These are phyloP conservation scores for Rhodotorula toruloides DNA, from an alignment of 768 basidiomycete genomes.

Conservation along the genomic window DNA sequence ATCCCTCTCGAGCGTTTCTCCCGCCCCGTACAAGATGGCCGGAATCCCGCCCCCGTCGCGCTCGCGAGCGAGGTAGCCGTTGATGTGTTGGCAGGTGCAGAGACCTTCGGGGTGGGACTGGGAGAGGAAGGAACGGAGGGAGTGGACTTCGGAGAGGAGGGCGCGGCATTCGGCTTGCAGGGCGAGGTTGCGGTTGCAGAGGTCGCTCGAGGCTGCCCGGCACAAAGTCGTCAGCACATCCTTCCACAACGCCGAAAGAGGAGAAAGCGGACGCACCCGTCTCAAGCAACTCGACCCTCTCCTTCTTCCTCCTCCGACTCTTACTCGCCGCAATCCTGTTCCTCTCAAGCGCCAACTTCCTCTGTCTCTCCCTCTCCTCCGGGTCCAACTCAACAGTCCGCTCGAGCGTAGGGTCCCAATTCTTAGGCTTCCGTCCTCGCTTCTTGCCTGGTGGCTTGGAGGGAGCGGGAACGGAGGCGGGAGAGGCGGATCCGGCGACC, in stretches of 20 bases:
- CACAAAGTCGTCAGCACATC: neutral
- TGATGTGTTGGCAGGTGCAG: conserved; percentile 31
- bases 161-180: conserved; percentile 28
- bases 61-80: conserved; percentile 37
- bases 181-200: conserved; percentile 24
- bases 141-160: conserved; percentile 32
- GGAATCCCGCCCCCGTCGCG: conserved; percentile 32
- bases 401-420: conserved; percentile 28
- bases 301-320: conserved; percentile 39
- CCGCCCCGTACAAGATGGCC: conserved; percentile 31
- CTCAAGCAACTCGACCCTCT: conserved; percentile 35
- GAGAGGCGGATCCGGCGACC: too few species aligned
- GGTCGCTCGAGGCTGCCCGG: conserved; percentile 19
- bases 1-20: conserved; percentile 16
- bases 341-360: conserved; percentile 37
- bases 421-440: conserved; percentile 34
- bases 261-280: neutral
- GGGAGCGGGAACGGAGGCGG: neutral
- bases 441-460: conserved; percentile 22
- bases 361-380: conserved; percentile 31
- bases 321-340: conserved; percentile 41
- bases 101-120: conserved; percentile 18
- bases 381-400: conserved; percentile 21
- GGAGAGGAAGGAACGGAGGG: conserved; percentile 22
- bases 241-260: neutral